phyloP scores from a whole-genome alignment of 169 alveolate genomes.

The Eimeria brunetti region DNA sequence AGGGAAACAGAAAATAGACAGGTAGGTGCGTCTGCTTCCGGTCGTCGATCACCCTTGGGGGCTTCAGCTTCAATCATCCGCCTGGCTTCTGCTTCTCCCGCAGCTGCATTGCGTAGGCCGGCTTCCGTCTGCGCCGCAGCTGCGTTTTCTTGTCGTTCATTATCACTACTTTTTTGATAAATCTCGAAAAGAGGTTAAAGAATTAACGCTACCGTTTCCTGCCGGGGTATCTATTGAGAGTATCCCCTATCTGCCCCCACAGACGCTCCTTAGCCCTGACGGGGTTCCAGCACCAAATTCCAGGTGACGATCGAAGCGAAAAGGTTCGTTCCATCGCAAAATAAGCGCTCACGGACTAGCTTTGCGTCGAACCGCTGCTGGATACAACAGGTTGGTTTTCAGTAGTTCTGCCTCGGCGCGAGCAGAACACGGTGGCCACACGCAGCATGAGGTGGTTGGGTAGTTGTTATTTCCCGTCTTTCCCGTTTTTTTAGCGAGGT shows the following conservation, averaged over 20 bases:
- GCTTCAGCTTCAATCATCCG: background rate
- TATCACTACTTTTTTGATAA: background rate
- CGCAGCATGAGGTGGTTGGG: background rate
- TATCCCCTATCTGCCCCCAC: constrained; percentile 23
- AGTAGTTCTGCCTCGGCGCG: background rate
- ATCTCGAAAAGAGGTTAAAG: background rate
- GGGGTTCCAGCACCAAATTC: constrained; percentile 15
- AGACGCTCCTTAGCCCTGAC: background rate
- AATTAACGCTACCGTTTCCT: background rate
- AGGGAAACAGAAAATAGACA: too few species aligned
- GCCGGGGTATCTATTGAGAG: background rate
- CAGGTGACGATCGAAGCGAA: background rate
- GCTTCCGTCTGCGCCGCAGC: background rate
- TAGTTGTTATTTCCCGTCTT: background rate
- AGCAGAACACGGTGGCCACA: background rate
- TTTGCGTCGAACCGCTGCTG: background rate
- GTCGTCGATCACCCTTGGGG: background rate
- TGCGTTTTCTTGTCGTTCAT: background rate
- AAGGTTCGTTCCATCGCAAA: background rate
- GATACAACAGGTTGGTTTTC: constrained; percentile 10
- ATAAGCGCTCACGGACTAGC: background rate
- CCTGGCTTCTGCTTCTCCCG: constrained; percentile 20
- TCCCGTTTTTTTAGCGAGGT: background rate
- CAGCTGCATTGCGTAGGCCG: background rate
- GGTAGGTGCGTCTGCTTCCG: background rate